phyloP scores from a whole-genome alignment of 2,329 filamentous ascomycete species.

The Teratosphaeria epicoccoides region DNA sequence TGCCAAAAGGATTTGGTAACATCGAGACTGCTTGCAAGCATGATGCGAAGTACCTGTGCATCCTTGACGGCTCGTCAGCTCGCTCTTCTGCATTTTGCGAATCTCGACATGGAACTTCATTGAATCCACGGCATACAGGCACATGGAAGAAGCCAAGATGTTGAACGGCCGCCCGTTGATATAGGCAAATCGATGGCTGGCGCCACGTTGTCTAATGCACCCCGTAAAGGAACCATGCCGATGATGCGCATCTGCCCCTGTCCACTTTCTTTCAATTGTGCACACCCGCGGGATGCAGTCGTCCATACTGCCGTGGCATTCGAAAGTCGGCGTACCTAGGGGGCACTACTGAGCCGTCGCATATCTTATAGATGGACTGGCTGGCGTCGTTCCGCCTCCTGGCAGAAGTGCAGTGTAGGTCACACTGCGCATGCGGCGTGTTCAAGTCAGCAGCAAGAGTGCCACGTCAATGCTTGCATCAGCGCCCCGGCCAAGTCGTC shows the following conservation, averaged over 20 bases:
- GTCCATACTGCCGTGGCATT: too few relatives aligned
- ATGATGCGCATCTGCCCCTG: too few relatives aligned
- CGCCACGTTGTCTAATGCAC: too few relatives aligned
- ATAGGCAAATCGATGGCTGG: too few relatives aligned
- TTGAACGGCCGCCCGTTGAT: too few relatives aligned
- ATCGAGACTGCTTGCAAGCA: neutral
- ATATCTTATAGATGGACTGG: too few relatives aligned
- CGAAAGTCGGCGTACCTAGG: too few relatives aligned
- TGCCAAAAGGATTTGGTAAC: constrained; percentile 90
- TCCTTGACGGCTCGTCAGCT: neutral
- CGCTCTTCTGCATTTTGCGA: neutral
- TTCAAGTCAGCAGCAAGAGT: neutral
- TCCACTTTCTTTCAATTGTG: too few relatives aligned
- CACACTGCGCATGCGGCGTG: neutral
- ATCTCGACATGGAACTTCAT: neutral
- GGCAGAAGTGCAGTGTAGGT: neutral
- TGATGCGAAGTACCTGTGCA: too few relatives aligned
- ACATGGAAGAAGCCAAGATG: neutral
- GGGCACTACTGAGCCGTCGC: too few relatives aligned
- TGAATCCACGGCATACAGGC: neutral
- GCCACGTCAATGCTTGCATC: neutral
- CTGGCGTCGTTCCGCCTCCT: neutral
- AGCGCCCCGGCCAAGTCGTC: neutral
- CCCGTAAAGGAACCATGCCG: too few relatives aligned
- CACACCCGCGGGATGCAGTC: too few relatives aligned